These are phyloP conservation scores for Gossypium stocksii DNA, from an alignment of 345 rosid species.

Conservation along the genomic window DNA sequence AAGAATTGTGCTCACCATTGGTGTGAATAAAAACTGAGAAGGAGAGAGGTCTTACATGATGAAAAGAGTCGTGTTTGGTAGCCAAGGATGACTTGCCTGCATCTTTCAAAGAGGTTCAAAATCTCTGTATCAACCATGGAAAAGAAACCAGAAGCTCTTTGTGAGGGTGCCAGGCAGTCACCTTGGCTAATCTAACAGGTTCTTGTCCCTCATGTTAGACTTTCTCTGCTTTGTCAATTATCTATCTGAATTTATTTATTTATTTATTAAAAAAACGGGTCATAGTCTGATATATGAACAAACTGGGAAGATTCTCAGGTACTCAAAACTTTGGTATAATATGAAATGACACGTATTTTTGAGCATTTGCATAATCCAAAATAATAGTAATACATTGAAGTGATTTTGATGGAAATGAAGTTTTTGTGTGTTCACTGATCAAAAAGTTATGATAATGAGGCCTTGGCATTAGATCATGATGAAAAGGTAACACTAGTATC, in stretches of 20 bases:
- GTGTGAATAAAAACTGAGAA: background rate
- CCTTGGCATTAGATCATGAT: background rate
- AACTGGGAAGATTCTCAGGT: too few relatives aligned
- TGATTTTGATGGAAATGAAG: background rate
- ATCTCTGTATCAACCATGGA: background rate
- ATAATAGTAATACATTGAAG: background rate
- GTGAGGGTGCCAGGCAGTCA: slow-evolving; percentile 18
- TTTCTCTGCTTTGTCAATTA: slow-evolving; percentile 6
- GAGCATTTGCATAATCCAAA: background rate
- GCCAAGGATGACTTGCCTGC: slow-evolving; percentile 67
- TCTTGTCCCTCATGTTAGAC: slow-evolving; percentile 18
- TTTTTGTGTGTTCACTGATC: background rate
- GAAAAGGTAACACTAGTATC: background rate
- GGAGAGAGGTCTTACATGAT: slow-evolving; percentile 39
- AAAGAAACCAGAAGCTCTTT: background rate
- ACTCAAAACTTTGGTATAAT: background rate
- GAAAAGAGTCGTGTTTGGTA: slow-evolving; percentile 33
- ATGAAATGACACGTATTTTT: background rate
- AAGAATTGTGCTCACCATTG: background rate
- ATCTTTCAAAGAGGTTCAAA: slow-evolving; percentile 8
- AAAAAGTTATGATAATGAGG: background rate
- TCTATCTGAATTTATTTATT: background rate
- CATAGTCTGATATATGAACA: too few relatives aligned
- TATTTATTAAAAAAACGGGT: too few relatives aligned
- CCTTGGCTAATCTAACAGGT: slow-evolving; percentile 20